Conservation (phyloP, 352 stramenopile species). For the Phytopythium sindhum region DNA sequence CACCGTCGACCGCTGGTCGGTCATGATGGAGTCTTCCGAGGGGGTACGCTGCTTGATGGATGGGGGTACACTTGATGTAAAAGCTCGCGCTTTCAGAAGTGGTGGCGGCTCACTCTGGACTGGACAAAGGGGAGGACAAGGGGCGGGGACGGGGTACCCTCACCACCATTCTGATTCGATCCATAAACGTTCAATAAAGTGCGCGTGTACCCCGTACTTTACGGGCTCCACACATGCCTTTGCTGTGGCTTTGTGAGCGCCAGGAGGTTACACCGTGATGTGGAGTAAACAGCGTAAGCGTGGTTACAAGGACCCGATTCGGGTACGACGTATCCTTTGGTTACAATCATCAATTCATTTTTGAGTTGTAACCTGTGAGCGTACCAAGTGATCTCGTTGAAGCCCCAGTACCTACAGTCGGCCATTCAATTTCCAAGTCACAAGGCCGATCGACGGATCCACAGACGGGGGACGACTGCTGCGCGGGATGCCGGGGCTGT, state of each 20-base stretch:
- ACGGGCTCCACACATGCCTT: too few species aligned
- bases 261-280: too few species aligned
- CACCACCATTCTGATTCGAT: neutral
- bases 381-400: too few species aligned
- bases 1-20: neutral
- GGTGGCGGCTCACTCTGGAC: neutral
- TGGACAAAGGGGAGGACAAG: too few species aligned
- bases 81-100: neutral
- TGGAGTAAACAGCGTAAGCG: too few species aligned
- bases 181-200: neutral
- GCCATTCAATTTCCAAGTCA: neutral
- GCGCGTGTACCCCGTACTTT: neutral
- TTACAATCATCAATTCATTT: neutral
- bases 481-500: neutral
- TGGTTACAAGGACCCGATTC: neutral
- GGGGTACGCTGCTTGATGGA: neutral
- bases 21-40: neutral
- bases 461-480: neutral
- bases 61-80: neutral
- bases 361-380: neutral
- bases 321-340: neutral
- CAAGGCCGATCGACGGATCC: neutral
- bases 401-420: neutral
- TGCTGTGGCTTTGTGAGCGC: too few species aligned
- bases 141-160: neutral